These are phyloP conservation scores for Leptographium flavum DNA, from an alignment of 2,329 filamentous ascomycete genomes.

Conservation along the genomic window DNA sequence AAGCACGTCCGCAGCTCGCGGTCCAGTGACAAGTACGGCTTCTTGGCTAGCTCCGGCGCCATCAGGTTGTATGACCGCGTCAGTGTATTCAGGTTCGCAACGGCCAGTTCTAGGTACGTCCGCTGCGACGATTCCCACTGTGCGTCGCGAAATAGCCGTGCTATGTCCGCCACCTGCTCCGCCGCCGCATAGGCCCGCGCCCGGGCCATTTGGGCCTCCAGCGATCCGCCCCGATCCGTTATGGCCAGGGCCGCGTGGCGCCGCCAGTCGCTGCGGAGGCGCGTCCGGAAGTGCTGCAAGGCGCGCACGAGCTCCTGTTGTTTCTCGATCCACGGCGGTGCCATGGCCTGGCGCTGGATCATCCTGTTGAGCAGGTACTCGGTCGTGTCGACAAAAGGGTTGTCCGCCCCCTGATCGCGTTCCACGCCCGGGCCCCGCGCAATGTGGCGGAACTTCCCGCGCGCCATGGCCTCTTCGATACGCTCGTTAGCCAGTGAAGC, in stretches of 20 bases:
- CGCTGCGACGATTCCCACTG: slow-evolving; percentile 60
- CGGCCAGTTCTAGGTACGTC: slow-evolving; percentile 60
- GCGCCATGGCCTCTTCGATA: slow-evolving; percentile 86
- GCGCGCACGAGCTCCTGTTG: slow-evolving; percentile 75
- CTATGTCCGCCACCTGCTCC: slow-evolving; percentile 34
- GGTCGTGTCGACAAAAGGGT: slow-evolving; percentile 87
- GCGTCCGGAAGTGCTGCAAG: slow-evolving; percentile 52
- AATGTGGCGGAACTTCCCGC: slow-evolving; percentile 79
- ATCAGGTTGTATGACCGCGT: slow-evolving; percentile 88
- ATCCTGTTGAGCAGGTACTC: slow-evolving; percentile 99
- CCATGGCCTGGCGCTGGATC: slow-evolving; percentile 89
- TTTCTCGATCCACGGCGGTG: slow-evolving; percentile 97
- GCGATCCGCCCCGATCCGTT: slow-evolving; percentile 57
- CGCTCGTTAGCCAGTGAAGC: slow-evolving; percentile 71
- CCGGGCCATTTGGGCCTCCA: slow-evolving; percentile 56
- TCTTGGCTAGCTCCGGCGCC: slow-evolving; percentile 83
- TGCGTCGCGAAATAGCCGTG: slow-evolving; percentile 59
- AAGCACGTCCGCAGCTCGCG: slow-evolving; percentile 72
- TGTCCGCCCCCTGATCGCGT: slow-evolving; percentile 67
- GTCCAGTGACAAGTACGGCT: slow-evolving; percentile 75
- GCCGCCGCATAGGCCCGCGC: slow-evolving; percentile 64
- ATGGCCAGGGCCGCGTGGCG: slow-evolving; percentile 70
- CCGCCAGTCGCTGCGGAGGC: slow-evolving; percentile 73
- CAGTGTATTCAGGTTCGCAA: slow-evolving; percentile 64
- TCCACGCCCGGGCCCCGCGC: slow-evolving; percentile 64